These are phyloP conservation scores for Melampsora larici-populina DNA, from an alignment of 1,284 basidiomycete species.

Conservation along the genomic window DNA sequence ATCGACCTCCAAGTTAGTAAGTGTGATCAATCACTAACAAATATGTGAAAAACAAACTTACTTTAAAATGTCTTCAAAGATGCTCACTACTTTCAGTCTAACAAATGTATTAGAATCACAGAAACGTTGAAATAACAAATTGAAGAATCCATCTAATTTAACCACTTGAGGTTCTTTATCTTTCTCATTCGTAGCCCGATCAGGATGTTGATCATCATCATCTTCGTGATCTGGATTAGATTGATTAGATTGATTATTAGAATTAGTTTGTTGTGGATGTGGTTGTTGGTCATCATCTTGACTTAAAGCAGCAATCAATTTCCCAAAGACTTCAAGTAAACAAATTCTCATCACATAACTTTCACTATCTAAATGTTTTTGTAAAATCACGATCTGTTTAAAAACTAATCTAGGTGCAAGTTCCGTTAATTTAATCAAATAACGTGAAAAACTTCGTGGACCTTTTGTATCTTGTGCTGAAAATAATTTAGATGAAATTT, in stretches of 20 bases:
- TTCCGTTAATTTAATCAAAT: conserved; percentile 78
- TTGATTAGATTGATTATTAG: conserved; percentile 65
- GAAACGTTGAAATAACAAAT: conserved; percentile 77
- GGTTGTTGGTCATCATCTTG: conserved; percentile 78
- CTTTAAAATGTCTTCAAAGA: conserved; percentile 68
- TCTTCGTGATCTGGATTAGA: conserved; percentile 56
- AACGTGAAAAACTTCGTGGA: conserved; percentile 77
- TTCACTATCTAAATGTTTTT: conserved; percentile 88
- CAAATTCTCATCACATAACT: conserved; percentile 85
- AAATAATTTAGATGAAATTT: conserved; percentile 75
- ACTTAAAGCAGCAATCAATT: conserved; percentile 60
- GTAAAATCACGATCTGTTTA: conserved; percentile 82
- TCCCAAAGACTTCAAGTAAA: conserved; percentile 52
- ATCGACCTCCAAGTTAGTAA: neutral
- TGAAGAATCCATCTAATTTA: conserved; percentile 77
- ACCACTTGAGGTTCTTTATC: conserved; percentile 67
- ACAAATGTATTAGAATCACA: conserved; percentile 89
- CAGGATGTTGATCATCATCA: conserved; percentile 3
- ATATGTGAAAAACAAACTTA: conserved; percentile 51
- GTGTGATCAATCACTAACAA: neutral
- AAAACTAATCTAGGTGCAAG: conserved; percentile 77
- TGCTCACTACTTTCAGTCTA: conserved; percentile 76
- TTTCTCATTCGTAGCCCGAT: conserved; percentile 55
- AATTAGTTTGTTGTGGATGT: too few species aligned
- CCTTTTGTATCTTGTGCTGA: conserved; percentile 79